phyloP scores from a whole-genome alignment of 495 filamentous ascomycete species.

The Podospora pseudocomata region DNA sequence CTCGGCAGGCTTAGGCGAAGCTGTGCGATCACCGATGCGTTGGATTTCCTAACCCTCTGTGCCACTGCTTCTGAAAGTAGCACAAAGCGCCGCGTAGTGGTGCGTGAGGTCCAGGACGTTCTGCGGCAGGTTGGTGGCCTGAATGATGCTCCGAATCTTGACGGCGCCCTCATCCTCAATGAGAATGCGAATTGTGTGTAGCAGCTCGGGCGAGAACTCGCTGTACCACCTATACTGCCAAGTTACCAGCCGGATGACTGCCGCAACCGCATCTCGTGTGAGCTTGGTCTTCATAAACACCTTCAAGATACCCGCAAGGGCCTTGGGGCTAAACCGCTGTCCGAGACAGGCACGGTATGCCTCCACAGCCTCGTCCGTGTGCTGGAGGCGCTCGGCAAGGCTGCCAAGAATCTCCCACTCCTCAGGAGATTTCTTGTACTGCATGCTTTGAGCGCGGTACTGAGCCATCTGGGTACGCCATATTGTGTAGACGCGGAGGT shows the following conservation, averaged over 20 bases:
- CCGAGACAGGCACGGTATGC: conserved; percentile 81
- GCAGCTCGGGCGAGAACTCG: conserved; percentile 91
- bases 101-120: conserved; percentile 91
- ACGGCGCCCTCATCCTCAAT: conserved; percentile 98
- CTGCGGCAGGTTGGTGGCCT: conserved; percentile 90
- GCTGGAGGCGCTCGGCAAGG: conserved; percentile 86
- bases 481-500: conserved; percentile 96
- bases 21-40: no score
- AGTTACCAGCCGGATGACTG: conserved; percentile 81
- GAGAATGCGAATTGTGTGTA: conserved; percentile 80
- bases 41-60: conserved; percentile 64
- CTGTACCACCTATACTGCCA: conserved; percentile 99
- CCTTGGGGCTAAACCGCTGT: conserved; percentile 84
- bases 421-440: conserved; percentile 91
- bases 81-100: conserved; percentile 91
- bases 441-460: conserved; percentile 79
- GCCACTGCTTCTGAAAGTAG: conserved; percentile 89
- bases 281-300: conserved; percentile 62
- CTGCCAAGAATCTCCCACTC: conserved; percentile 98
- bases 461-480: conserved; percentile 98
- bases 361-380: conserved; percentile 82
- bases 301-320: conserved; percentile 77
- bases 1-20: no score
- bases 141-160: conserved; percentile 94
- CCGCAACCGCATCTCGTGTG: conserved; percentile 71